Evolutionary conservation across 176 grass and related monocot genomes (phyloP), one percentile per base, ranked within the genome.

Genomic region (Eremochloa ophiuroides): DNA sequence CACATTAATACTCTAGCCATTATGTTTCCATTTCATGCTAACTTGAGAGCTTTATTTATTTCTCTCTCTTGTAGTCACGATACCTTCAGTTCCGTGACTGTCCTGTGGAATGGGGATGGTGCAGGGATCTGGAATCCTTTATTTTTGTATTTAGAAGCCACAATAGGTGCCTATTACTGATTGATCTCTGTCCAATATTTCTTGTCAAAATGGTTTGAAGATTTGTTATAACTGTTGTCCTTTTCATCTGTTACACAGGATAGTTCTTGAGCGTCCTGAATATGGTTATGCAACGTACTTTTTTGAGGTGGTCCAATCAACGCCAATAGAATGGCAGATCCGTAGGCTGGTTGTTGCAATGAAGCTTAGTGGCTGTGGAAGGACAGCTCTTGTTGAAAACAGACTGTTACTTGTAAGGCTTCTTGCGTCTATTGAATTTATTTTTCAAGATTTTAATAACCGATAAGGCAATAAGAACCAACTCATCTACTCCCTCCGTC

Each of bases 101-200:
- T 88, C 80, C 90, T 82, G 86, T 94, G n/a, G 92, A 97, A 89
- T 97, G 95, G 95, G 95, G 95, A 64, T 97, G 95, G 95, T 94
- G 95, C 83, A 92, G 95, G 75, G 92, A 97, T 80, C 86, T 97
- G 42, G 88, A 97, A 70, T 91, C 95, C 53, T 97, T 97, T 66
- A 89, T 97, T 87, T 94, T 97, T 82, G 51, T 94, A 71, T 97
- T 97, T 86, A 76, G 62, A 83, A 89, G 59, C 23, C 94, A 97
- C 70, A 97, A 97, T 79, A 94, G 94, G 91, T 97, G 39, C 22
- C 62, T 61, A 25, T 76, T 81, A 34, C 43, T 34, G 22, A 88
- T 17, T 79, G 88, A 20, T 74, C 16, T 55, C 62, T 55, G 3
- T 69, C 3, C 5, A 11, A 27, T 56, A 22, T 78, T 74, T 37